phyloP scores from a whole-genome alignment of 208 protist genomes.

The Zelonia costaricensis region DNA sequence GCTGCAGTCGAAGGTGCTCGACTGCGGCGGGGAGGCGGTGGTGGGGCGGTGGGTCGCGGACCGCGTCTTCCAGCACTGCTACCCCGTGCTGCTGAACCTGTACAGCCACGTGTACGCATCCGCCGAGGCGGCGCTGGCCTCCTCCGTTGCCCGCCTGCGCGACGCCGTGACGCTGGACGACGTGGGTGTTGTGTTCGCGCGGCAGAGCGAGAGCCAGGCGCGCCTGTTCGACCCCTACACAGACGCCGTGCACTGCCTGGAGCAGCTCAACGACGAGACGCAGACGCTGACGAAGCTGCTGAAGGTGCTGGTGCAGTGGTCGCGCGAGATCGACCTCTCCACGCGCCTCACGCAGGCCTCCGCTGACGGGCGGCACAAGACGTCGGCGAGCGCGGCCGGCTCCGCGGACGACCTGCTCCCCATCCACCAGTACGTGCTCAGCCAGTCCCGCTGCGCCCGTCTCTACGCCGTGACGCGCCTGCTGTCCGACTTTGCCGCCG shows the following conservation, averaged over 20 bases:
- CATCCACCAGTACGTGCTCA: slow-evolving; percentile 87
- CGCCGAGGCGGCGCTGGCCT: slow-evolving; percentile 46
- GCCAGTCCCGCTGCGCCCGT: slow-evolving; percentile 42
- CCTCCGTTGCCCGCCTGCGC: slow-evolving; percentile 48
- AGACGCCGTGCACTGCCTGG: slow-evolving; percentile 71
- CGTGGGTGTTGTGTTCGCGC: slow-evolving; percentile 76
- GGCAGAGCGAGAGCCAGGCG: slow-evolving; percentile 48
- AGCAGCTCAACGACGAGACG: slow-evolving; percentile 46
- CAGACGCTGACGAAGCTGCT: slow-evolving; percentile 68
- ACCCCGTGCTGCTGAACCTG: slow-evolving; percentile 66
- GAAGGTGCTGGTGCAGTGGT: slow-evolving; percentile 71
- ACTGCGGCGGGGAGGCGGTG: slow-evolving; percentile 37
- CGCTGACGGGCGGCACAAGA: slow-evolving; percentile 17
- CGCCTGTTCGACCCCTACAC: slow-evolving; percentile 84
- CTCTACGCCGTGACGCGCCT: slow-evolving; percentile 68
- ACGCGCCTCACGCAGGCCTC: slow-evolving; percentile 60
- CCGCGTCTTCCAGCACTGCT: slow-evolving; percentile 54
- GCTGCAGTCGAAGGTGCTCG: slow-evolving; percentile 28
- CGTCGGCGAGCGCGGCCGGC: slow-evolving; percentile 18
- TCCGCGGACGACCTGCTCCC: slow-evolving; percentile 87
- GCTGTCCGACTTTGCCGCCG: slow-evolving; percentile 65
- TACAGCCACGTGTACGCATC: slow-evolving; percentile 63
- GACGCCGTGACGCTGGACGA: slow-evolving; percentile 69
- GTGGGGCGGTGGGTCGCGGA: slow-evolving; percentile 69
- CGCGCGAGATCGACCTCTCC: slow-evolving; percentile 78